Conservation (phyloP, 1,284 basidiomycete species). For the Dichomitus squalens region DNA sequence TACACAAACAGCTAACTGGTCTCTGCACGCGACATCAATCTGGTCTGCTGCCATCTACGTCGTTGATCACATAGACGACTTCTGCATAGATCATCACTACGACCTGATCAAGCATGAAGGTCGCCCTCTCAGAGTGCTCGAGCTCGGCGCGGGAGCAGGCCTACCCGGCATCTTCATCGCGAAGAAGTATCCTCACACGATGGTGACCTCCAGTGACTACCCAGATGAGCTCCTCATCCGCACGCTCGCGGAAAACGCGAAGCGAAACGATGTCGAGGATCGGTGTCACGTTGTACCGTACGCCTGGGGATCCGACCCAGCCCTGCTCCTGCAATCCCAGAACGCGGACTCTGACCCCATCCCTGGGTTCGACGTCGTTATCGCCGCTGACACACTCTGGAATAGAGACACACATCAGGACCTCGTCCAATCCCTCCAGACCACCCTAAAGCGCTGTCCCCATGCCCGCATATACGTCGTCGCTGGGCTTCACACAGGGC, state of each 20-base stretch:
- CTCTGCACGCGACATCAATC: slow-evolving; percentile 72
- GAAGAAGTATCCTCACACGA: slow-evolving; percentile 41
- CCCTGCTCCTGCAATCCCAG: slow-evolving; percentile 32
- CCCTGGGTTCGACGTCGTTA: slow-evolving; percentile 57
- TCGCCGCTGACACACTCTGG: slow-evolving; percentile 79
- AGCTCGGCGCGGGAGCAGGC: slow-evolving; percentile 74
- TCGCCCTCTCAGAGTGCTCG: slow-evolving; percentile 52
- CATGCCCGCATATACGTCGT: slow-evolving; percentile 59
- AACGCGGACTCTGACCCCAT: not conserved
- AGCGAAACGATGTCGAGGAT: slow-evolving; percentile 46
- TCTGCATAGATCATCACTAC: slow-evolving; percentile 39
- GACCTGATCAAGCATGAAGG: slow-evolving; percentile 2
- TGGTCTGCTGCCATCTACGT: slow-evolving; percentile 70
- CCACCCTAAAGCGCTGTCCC: slow-evolving; percentile 45
- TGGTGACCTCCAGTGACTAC: slow-evolving; percentile 66
- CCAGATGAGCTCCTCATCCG: slow-evolving; percentile 65
- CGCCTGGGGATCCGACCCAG: slow-evolving; percentile 62
- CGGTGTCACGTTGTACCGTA: slow-evolving; percentile 55
- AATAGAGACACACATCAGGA: slow-evolving; percentile 57
- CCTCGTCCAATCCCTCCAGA: slow-evolving; percentile 54
- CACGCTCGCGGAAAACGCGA: slow-evolving; percentile 59
- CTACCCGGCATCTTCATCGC: slow-evolving; percentile 70
- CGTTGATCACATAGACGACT: slow-evolving; percentile 57
- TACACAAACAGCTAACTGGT: slow-evolving; percentile 68
- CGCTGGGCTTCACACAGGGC: slow-evolving; percentile 73